Evolutionary conservation across 2,329 filamentous ascomycete species (phyloP), one percentile per base, ranked within the genome.

Genomic region (Fusarium sp.): DNA sequence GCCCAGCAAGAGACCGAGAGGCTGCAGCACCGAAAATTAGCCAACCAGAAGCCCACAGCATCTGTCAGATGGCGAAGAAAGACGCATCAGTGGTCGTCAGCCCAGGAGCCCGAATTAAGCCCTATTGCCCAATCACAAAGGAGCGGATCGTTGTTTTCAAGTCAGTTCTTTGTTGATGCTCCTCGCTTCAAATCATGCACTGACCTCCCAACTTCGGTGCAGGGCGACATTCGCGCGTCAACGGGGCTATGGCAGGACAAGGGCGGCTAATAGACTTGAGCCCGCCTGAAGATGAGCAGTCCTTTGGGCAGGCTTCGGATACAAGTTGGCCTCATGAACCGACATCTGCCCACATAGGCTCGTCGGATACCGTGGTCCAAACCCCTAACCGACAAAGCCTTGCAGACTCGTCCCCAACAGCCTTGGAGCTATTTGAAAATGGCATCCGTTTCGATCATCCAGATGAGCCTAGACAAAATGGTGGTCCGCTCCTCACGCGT

Each of bases 21-120:
- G 59, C 76, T 87, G 48, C 82, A 84, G 62, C 82, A 82, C 66
- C 86, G 80, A 23, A 80, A 82, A 58, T 75, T 72, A 28, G 77
- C 77, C 11, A 86, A 86, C 3, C 73, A 82, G n/a, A 67, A 72
- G 31, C 31, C 54, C 47, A 62, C 71, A 23, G 56, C 62, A 74
- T 18, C 31, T 68, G 75, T 84, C 3, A 81, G 73, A 66, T 88
- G 84, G 87, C 81, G 78, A 58, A 80, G 80, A 27, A 79, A 83
- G 27, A 80, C 79, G 2, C 79, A 81, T 18, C 82, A 85, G 58
- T 89, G 86, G 87, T 86, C 84, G 6, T 87, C 85, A 4, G 82
- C 82, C 1, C 83, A 82, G 27, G 84, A 87, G 62, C 85, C 86
- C 11, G 77, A 78, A 8, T 71, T 88, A 47, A 87, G 84, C 53